Conservation (phyloP, 2,329 filamentous ascomycete genomes). For the Fusarium sp. region DNA sequence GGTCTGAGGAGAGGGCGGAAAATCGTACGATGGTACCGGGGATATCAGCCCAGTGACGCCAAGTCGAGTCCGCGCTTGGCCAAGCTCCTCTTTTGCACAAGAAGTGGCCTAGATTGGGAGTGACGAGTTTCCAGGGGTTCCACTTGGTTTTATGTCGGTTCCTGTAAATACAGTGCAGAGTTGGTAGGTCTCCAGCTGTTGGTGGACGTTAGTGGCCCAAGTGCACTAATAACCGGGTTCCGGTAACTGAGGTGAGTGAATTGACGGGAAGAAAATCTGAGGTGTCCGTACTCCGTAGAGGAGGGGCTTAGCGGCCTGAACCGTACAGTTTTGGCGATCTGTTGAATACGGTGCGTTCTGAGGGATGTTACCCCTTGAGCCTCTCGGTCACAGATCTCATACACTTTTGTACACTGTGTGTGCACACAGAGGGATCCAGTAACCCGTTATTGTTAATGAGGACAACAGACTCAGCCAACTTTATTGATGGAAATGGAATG, state of each 20-base stretch:
- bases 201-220: neutral
- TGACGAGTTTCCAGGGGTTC: slow-evolving; percentile 28
- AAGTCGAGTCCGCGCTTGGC: slow-evolving; percentile 42
- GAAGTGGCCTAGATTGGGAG: slow-evolving; percentile 10
- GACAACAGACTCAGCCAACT: slow-evolving; percentile 14
- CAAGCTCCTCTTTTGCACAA: slow-evolving; percentile 34
- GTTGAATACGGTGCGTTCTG: slow-evolving; percentile 1
- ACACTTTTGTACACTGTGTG: slow-evolving; percentile 14
- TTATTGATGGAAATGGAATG: slow-evolving; percentile 9
- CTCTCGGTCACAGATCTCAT: slow-evolving; percentile 12
- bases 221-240: neutral
- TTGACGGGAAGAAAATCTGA: slow-evolving; percentile 8
- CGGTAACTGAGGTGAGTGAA: neutral
- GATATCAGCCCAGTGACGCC: slow-evolving; percentile 49
- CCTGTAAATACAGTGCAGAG: slow-evolving; percentile 36
- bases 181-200: slow-evolving; percentile 4
- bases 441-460: neutral
- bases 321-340: slow-evolving; percentile 19
- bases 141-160: slow-evolving; percentile 25
- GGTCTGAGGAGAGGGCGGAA: slow-evolving; percentile 44
- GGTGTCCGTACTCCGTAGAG: too few relatives aligned
- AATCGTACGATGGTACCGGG: slow-evolving; percentile 52
- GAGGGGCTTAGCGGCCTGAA: slow-evolving; percentile 1
- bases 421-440: neutral
- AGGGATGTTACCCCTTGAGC: neutral